Evolutionary conservation across 2,329 filamentous ascomycete genomes (phyloP), one percentile per base, ranked within the genome.

Genomic region (Aspergillus sp.): DNA sequence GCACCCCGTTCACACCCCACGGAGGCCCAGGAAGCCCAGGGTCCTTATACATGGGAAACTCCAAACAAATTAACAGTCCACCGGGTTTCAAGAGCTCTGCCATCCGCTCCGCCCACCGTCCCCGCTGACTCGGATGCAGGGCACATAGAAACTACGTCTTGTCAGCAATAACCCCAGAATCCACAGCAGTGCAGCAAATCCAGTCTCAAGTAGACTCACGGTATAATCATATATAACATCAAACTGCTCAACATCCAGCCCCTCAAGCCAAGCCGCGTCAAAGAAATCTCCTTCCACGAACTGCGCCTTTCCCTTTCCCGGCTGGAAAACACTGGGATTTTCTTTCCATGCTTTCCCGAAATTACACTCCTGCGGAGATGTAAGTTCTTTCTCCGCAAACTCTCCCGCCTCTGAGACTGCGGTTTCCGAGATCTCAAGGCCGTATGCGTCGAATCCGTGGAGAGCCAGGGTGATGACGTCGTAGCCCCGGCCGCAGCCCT

Each of bases 121-220:
- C 76, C 19, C 85, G 80, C 52, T 79, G 72, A 2, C 75, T 71
- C 1, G 79, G 81, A n/a, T 83, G 83, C 0, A 88, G 75, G 23
- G 86, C 85, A 65, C 83, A 87, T 56, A 87, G 78, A 68, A 89
- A 88, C 85, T 87, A 87, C 69, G 24, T 87, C 6, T 11, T 31
- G 27, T 31, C 27, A 31, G 27, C 27, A 31, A 3, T 31, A 31
- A 3, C 27, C 9, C 27, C 27, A 31, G 1, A 31, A 31, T 4
- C 9, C 27, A 11, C 27, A 4, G 27, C 9, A 11, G 9, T 14
- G 9, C 31, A 27, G 35, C 5, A 7, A 59, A n/a, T 33, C 14
- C 11, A 27, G 8, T 40, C 21, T 17, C 46, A 31, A 31, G 15
- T 41, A 2, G 27, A 47, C 78, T 62, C 75, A 86, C 85, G 46